These are phyloP conservation scores for Suaeda aralocaspica DNA, from an alignment of 148 eudicot species.

Conservation along the genomic window DNA sequence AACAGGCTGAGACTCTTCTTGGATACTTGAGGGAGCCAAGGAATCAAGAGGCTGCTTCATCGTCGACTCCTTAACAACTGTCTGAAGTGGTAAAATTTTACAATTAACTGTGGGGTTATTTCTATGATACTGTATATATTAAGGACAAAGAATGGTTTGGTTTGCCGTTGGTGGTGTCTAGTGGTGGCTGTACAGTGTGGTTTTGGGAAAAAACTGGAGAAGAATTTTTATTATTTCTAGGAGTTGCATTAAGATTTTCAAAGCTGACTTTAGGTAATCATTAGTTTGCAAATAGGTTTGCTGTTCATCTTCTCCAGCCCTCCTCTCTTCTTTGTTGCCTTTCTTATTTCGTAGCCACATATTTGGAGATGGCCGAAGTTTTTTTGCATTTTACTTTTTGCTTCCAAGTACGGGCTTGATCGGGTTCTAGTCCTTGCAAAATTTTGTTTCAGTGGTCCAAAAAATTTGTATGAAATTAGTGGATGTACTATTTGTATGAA, in stretches of 20 bases:
- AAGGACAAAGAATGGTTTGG: slow-evolving; percentile 12
- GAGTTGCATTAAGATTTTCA: slow-evolving; percentile 19
- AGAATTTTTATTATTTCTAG: slow-evolving; percentile 1
- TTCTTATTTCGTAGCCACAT: slow-evolving; percentile 14
- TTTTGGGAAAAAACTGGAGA: slow-evolving; percentile 21
- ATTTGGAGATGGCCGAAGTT: slow-evolving; percentile 21
- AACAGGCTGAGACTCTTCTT: slow-evolving; percentile 87
- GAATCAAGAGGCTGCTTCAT: slow-evolving; percentile 52
- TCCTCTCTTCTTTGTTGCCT: background rate
- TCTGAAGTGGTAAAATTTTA: slow-evolving; percentile 15
- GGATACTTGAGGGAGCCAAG: slow-evolving; percentile 81
- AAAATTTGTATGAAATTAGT: slow-evolving; percentile 1
- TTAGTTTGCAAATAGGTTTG: slow-evolving; percentile 22
- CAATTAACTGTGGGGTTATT: slow-evolving; percentile 10
- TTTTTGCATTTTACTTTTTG: background rate
- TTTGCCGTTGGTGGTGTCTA: slow-evolving; percentile 30
- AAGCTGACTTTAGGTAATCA: slow-evolving; percentile 28
- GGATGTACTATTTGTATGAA: slow-evolving; percentile 11
- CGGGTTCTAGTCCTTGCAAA: slow-evolving; percentile 19
- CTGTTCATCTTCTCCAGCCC: slow-evolving; percentile 8
- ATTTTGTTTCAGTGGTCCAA: slow-evolving; percentile 4
- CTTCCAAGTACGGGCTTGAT: slow-evolving; percentile 19
- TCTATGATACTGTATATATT: slow-evolving; percentile 43
- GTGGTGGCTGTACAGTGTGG: slow-evolving; percentile 53
- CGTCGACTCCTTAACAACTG: slow-evolving; percentile 50